Conservation (phyloP, 2,329 filamentous ascomycete species). For the Cladosporium sphaerospermum region DNA sequence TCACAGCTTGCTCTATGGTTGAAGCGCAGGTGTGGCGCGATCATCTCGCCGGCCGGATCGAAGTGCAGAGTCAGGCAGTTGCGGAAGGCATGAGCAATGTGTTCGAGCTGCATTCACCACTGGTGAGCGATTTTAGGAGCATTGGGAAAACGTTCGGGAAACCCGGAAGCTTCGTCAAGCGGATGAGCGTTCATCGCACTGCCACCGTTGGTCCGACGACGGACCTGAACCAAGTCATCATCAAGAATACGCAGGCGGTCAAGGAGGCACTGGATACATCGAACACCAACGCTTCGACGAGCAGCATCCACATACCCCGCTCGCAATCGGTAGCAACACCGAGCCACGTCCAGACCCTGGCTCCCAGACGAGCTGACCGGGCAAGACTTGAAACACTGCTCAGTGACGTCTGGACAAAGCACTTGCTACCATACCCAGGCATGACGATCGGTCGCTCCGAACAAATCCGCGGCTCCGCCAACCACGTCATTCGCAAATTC, state of each 20-base stretch:
- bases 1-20: conserved; percentile 75
- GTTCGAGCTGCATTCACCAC: conserved; percentile 53
- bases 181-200: conserved; percentile 72
- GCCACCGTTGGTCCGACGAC: conserved; percentile 66
- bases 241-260: conserved; percentile 74
- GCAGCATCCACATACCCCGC: conserved; percentile 57
- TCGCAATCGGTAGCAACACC: conserved; percentile 75
- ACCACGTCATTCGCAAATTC: conserved; percentile 80
- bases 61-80: conserved; percentile 45
- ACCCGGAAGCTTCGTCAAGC: conserved; percentile 57
- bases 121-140: conserved; percentile 65
- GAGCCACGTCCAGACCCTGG: conserved; percentile 62
- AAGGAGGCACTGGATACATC: conserved; percentile 47
- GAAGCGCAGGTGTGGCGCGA: conserved; percentile 78
- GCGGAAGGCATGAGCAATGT: conserved; percentile 43
- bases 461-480: conserved; percentile 69
- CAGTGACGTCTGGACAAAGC: conserved; percentile 76
- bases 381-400: conserved; percentile 69
- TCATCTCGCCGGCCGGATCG: conserved; percentile 52
- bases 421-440: conserved; percentile 73
- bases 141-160: conserved; percentile 71
- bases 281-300: conserved; percentile 33
- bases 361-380: conserved; percentile 68
- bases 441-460: conserved; percentile 65
- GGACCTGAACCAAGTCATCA: conserved; percentile 67